Conservation (phyloP, 148 eudicot genomes). For the Camellia japonica region DNA sequence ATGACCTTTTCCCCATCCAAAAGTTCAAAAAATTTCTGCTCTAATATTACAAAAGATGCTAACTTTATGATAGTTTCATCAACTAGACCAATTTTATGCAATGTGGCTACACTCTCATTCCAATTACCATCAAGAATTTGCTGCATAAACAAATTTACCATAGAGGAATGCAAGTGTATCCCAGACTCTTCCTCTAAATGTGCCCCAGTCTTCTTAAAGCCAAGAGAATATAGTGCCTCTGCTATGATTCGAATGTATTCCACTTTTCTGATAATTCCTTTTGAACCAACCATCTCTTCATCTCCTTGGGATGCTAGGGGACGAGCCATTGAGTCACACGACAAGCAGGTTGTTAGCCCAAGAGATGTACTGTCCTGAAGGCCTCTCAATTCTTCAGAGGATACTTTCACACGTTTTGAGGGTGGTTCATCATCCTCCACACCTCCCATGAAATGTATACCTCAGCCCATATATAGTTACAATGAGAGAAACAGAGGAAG, state of each 20-base stretch:
- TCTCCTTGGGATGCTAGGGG: slow-evolving; percentile 57
- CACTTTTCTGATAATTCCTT: slow-evolving; percentile 57
- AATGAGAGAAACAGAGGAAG: slow-evolving; percentile 1
- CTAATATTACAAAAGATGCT: slow-evolving; percentile 71
- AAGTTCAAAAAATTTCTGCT: slow-evolving; percentile 79
- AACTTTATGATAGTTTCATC: slow-evolving; percentile 47
- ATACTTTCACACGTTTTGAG: slow-evolving; percentile 44
- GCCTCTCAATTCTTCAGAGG: slow-evolving; percentile 24
- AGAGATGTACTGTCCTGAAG: slow-evolving; percentile 20
- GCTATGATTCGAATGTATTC: slow-evolving; percentile 71
- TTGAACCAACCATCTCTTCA: slow-evolving; percentile 65
- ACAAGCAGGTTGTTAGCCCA: slow-evolving; percentile 28
- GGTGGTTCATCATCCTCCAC: slow-evolving; percentile 51
- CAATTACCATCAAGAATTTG: slow-evolving; percentile 71
- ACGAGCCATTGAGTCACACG: slow-evolving; percentile 61
- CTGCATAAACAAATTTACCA: slow-evolving; percentile 55
- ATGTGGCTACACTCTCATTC: slow-evolving; percentile 64
- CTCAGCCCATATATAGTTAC: slow-evolving; percentile 42
- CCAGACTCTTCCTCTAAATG: slow-evolving; percentile 81
- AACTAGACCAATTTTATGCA: slow-evolving; percentile 50
- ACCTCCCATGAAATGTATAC: slow-evolving; percentile 54
- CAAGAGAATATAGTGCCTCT: slow-evolving; percentile 74
- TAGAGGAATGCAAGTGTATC: slow-evolving; percentile 54
- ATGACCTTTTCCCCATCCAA: slow-evolving; percentile 46
- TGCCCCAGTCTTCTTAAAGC: slow-evolving; percentile 60